Percentiles rank a stretch among this genome's conserved stretches.
Evolutionary conservation across 1,284 basidiomycete genomes (phyloP).

Genomic region (Puccinia coronata): DNA sequence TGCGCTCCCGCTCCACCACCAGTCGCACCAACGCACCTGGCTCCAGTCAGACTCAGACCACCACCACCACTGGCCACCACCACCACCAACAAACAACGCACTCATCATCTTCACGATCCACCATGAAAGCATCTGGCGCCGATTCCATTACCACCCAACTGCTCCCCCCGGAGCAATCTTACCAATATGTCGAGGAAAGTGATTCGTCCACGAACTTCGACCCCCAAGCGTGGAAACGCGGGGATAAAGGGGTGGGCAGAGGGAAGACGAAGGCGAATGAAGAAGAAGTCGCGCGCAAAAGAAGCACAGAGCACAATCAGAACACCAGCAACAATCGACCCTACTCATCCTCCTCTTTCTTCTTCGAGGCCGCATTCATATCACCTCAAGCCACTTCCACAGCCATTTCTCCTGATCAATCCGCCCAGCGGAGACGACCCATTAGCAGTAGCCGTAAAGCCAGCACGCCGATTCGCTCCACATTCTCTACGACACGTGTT

Average conservation of each 20-base stretch:
- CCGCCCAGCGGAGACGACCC: neutral
- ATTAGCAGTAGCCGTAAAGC: slow-evolving; percentile 12
- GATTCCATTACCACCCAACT: neutral
- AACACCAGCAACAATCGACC: neutral
- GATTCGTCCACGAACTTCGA: slow-evolving; percentile 45
- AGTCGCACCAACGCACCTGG: neutral
- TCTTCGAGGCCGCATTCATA: slow-evolving; percentile 12
- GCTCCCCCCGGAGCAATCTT: neutral
- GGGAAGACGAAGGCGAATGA: neutral
- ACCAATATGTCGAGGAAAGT: slow-evolving; percentile 19
- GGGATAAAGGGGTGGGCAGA: slow-evolving; percentile 2
- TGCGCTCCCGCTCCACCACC: neutral
- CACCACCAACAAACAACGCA: neutral
- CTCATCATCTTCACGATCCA: neutral
- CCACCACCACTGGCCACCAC: neutral
- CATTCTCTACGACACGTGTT: neutral
- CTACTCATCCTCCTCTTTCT: slow-evolving; percentile 17
- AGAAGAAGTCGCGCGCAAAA: neutral
- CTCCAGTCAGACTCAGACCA: neutral
- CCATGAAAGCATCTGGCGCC: neutral
- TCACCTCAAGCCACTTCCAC: neutral
- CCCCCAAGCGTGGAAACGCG: slow-evolving; percentile 47
- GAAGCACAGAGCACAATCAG: neutral
- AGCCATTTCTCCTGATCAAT: neutral
- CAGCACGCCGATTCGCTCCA: neutral